Evolutionary conservation across 257 asterid species (phyloP).

Genomic region (Solanum verrucosum): DNA sequence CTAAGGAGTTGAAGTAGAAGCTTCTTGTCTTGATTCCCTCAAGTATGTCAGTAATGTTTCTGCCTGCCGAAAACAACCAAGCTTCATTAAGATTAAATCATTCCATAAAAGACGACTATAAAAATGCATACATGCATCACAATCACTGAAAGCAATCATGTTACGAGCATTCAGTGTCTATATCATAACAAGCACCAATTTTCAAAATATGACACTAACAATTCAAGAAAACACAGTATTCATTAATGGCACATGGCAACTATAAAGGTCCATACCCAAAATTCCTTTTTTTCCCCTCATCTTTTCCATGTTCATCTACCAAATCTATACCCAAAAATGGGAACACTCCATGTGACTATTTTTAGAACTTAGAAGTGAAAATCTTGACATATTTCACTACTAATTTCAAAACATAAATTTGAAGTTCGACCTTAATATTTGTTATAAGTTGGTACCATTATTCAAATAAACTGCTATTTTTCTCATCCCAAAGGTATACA

Average conservation of each 20-base stretch:
- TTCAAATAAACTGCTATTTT: not conserved
- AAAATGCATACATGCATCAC: too few species aligned
- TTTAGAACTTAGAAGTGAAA: not conserved
- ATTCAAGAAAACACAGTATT: not conserved
- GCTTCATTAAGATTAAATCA: slow-evolving; percentile 1
- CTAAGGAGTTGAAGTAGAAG: slow-evolving; percentile 62
- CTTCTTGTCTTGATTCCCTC: slow-evolving; percentile 93
- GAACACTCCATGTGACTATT: not conserved
- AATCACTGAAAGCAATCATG: slow-evolving; percentile 11
- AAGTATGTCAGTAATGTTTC: slow-evolving; percentile 81
- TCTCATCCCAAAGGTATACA: not conserved
- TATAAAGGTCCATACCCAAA: slow-evolving; percentile 10
- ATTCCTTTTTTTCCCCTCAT: not conserved
- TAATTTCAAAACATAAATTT: not conserved
- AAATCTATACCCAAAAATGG: not conserved
- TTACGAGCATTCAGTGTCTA: not conserved
- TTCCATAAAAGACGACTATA: not conserved
- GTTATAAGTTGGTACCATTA: not conserved
- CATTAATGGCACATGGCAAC: slow-evolving; percentile 10
- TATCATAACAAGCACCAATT: not conserved
- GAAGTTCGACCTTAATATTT: not conserved
- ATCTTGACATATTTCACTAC: not conserved
- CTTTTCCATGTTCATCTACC: not conserved
- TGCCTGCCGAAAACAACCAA: slow-evolving; percentile 50
- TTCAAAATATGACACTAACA: not conserved